Evolutionary conservation across 2,329 filamentous ascomycete species (phyloP).

Genomic region (Leptographium flavum): DNA sequence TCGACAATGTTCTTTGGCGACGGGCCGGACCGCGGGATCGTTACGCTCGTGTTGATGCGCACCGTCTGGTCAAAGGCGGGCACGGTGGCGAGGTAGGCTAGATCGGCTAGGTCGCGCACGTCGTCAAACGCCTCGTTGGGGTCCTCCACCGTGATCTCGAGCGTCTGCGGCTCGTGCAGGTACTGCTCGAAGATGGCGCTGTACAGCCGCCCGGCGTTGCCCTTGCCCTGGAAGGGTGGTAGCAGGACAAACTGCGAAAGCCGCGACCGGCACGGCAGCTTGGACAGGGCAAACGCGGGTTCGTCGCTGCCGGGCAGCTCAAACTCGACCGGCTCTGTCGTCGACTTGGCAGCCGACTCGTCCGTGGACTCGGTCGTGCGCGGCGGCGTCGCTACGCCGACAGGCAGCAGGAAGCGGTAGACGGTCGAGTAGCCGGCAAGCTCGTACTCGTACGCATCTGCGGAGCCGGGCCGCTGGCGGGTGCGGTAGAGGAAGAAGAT

Average conservation of each 20-base stretch:
- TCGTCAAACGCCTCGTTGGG: slow-evolving; percentile 79
- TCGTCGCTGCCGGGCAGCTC: slow-evolving; percentile 16
- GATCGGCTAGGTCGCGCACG: slow-evolving; percentile 60
- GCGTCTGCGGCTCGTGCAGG: slow-evolving; percentile 50
- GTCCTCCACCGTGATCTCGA: slow-evolving; percentile 86
- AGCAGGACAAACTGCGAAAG: slow-evolving; percentile 91
- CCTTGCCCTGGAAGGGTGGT: slow-evolving; percentile 70
- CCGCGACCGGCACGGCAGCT: slow-evolving; percentile 62
- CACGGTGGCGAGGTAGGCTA: slow-evolving; percentile 46
- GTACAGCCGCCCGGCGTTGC: slow-evolving; percentile 71
- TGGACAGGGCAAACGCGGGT: slow-evolving; percentile 27
- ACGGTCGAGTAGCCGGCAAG: slow-evolving; percentile 85
- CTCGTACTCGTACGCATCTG: slow-evolving; percentile 48
- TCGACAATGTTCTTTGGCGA: slow-evolving; percentile 44
- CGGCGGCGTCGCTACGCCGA: slow-evolving; percentile 32
- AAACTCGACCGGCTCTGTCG: slow-evolving; percentile 25
- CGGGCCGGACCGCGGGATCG: slow-evolving; percentile 31
- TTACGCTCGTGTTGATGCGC: slow-evolving; percentile 35
- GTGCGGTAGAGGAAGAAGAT: slow-evolving; percentile 70
- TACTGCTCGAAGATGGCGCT: slow-evolving; percentile 60
- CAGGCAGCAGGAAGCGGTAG: slow-evolving; percentile 75
- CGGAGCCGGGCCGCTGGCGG: slow-evolving; percentile 25
- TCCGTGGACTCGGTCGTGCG: slow-evolving; percentile 7
- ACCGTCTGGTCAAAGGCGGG: slow-evolving; percentile 41
- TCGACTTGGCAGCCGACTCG: too few relatives aligned